Conservation (phyloP, 192 early-diverging fungal species). For the Coemansia sp. region DNA sequence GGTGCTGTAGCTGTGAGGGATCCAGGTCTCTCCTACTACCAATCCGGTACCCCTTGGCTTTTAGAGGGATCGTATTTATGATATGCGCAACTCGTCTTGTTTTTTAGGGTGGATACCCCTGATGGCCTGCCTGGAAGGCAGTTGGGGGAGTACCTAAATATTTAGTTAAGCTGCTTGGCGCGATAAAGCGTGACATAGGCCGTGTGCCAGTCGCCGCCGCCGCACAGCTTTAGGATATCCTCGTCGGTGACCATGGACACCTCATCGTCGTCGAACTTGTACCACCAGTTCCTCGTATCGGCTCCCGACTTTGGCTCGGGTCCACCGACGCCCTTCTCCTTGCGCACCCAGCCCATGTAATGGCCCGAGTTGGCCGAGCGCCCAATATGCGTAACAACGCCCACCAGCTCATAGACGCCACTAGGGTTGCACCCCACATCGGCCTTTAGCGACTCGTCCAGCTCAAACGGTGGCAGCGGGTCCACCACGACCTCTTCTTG, state of each 20-base stretch:
- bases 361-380: conserved; percentile 90
- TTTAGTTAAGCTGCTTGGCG: conserved; percentile 62
- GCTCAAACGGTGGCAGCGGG: conserved; percentile 26
- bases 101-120: too few species aligned
- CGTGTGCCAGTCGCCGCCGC: conserved; percentile 83
- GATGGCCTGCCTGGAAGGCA: too few species aligned
- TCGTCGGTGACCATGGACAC: conserved; percentile 81
- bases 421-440: conserved; percentile 85
- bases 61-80: too few species aligned
- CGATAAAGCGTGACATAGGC: conserved; percentile 90
- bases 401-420: conserved; percentile 89
- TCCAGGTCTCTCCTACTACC: too few species aligned
- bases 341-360: conserved; percentile 94
- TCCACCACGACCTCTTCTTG: conserved; percentile 29
- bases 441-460: conserved; percentile 68
- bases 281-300: conserved; percentile 66
- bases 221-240: conserved; percentile 87
- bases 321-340: conserved; percentile 55
- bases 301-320: conserved; percentile 46
- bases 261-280: conserved; percentile 95
- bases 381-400: conserved; percentile 95
- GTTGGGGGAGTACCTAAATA: too few species aligned
- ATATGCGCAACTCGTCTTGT: too few species aligned
- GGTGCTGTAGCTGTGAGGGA: too few species aligned
- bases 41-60: too few species aligned